Evolutionary conservation across 1,284 basidiomycete genomes (phyloP).

Genomic region (Cutaneotrichosporon mucoides): DNA sequence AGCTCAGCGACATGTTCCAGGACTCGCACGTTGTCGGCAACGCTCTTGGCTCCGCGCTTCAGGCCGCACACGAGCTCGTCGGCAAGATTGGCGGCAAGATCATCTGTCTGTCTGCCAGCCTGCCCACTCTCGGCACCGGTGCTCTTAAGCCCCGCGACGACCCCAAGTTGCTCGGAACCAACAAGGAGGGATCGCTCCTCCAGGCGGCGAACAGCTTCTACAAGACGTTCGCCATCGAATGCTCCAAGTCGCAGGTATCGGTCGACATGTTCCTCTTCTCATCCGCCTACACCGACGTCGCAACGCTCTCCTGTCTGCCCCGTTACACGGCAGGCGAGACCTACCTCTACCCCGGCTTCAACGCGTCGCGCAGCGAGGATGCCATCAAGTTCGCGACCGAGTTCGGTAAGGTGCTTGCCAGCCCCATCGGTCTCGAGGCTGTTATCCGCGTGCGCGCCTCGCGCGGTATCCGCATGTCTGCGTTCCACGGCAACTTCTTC

Average conservation of each 20-base stretch:
- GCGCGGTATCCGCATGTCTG: constrained; percentile 88
- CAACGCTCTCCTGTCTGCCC: constrained; percentile 72
- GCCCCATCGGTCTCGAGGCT: constrained; percentile 94
- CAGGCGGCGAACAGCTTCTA: constrained; percentile 91
- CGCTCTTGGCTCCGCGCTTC: constrained; percentile 91
- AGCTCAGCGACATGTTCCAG: constrained; percentile 94
- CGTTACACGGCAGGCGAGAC: constrained; percentile 98
- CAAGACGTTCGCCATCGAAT: constrained; percentile 99
- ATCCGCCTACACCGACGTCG: constrained; percentile 89
- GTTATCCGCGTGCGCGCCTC: constrained; percentile 97
- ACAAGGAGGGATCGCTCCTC: constrained; percentile 84
- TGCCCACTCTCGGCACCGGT: constrained; percentile 86
- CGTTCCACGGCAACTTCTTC: constrained; percentile 99
- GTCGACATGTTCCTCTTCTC: constrained; percentile 99
- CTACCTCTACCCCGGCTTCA: constrained; percentile 98
- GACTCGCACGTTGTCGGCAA: constrained; percentile 87
- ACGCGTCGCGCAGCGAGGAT: constrained; percentile 88
- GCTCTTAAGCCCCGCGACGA: constrained; percentile 95
- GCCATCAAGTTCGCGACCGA: constrained; percentile 98
- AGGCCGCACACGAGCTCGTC: constrained; percentile 94
- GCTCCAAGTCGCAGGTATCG: constrained; percentile 92
- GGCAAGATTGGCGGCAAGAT: constrained; percentile 94
- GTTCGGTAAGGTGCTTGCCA: constrained; percentile 86
- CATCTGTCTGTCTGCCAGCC: constrained; percentile 76
- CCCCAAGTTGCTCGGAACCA: constrained; percentile 88